These are phyloP conservation scores for Calocybe indica DNA, from an alignment of 768 basidiomycete species.

Conservation along the genomic window DNA sequence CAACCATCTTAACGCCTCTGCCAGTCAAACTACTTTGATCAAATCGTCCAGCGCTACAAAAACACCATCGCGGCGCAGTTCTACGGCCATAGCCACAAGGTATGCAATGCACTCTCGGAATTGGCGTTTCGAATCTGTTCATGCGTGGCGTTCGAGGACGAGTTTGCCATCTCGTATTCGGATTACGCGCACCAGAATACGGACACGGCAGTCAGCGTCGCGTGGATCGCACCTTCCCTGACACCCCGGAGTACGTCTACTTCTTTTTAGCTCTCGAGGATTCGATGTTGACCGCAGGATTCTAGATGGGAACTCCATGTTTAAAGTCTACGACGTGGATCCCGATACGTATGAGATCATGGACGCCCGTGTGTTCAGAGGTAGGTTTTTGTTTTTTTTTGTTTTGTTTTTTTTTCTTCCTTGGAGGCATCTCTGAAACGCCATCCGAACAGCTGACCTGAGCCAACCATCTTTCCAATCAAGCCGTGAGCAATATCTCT, in stretches of 20 bases:
- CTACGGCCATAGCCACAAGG: conserved; percentile 54
- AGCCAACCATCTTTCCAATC: conserved; percentile 37
- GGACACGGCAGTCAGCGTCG: conserved; percentile 39
- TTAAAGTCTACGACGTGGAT: conserved; percentile 59
- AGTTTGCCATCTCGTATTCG: conserved; percentile 56
- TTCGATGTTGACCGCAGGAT: not conserved
- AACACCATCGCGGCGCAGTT: conserved; percentile 56
- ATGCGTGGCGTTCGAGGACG: conserved; percentile 29
- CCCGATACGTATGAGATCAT: conserved; percentile 63
- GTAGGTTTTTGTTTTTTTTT: conserved; percentile 19
- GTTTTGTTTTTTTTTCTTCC: conserved; percentile 9
- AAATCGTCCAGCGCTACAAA: conserved; percentile 54
- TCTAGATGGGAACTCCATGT: conserved; percentile 48
- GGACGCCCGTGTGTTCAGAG: conserved; percentile 44
- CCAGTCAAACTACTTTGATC: conserved; percentile 59
- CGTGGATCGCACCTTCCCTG: conserved; percentile 48
- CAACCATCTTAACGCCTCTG: not conserved
- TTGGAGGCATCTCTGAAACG: not conserved
- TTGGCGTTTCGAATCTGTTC: not conserved
- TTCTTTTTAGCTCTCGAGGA: not conserved
- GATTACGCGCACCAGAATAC: conserved; percentile 41
- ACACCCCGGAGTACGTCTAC: conserved; percentile 44
- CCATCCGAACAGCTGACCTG: conserved; percentile 29
- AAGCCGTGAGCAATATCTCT: conserved; percentile 27
- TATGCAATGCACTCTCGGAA: conserved; percentile 12